A percentile compares a stretch with the other conserved stretches of the same genome.
These are phyloP conservation scores for Solanum aculeatissimum DNA, from an alignment of 305 asterid species.

Conservation along the genomic window DNA sequence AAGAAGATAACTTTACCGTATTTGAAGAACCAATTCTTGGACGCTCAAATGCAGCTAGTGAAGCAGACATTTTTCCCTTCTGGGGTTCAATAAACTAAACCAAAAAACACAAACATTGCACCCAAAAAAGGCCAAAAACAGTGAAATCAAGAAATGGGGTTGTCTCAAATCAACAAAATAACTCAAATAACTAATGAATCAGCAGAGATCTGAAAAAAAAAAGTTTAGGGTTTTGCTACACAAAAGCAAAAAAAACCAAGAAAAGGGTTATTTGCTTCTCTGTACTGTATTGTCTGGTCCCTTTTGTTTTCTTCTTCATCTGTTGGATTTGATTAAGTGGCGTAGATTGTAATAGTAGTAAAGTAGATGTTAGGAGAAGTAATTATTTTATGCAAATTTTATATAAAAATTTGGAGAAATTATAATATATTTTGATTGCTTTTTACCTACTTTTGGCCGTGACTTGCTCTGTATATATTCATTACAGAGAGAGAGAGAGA, in stretches of 20 bases:
- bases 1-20: slow-evolving; percentile 34
- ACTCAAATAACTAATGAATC: not conserved
- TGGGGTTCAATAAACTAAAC: not conserved
- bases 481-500: not conserved
- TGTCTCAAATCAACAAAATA: not conserved
- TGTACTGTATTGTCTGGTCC: not conserved
- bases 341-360: not conserved
- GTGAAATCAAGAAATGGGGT: not conserved
- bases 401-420: not conserved
- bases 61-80: slow-evolving; percentile 53
- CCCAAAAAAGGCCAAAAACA: not conserved
- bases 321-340: not conserved
- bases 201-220: not conserved
- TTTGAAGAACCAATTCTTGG: slow-evolving; percentile 80
- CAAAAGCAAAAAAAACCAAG: not conserved
- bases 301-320: not conserved
- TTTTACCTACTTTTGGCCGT: slow-evolving; percentile 13
- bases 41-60: slow-evolving; percentile 81
- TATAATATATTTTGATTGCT: not conserved
- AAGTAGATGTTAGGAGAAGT: not conserved
- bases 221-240: not conserved
- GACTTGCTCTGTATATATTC: not conserved
- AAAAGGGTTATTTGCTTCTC: not conserved
- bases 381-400: not conserved
- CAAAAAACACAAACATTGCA: not conserved